Evolutionary conservation across 257 asterid species (phyloP), one percentile per base, ranked within the genome.

Genomic region (Solanum bukasovii): DNA sequence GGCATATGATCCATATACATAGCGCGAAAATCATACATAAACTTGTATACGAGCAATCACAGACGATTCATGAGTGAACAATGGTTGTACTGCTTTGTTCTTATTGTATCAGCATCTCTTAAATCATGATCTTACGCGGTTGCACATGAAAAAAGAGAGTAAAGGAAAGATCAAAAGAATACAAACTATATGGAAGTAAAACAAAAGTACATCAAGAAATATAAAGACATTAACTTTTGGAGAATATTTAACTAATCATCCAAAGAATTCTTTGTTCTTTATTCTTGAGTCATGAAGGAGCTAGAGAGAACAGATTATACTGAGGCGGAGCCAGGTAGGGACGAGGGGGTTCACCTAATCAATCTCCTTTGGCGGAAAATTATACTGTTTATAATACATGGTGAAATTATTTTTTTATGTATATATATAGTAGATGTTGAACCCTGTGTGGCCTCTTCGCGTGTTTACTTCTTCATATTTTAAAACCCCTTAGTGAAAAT

Each of bases 191-290:
- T n/a, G 33, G 33, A 65, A 65, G 18, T 65, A 71, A 33, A 33
- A 31, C 40, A 71, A 71, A 70, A 70, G 77, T 70, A 25, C 40
- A 44, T 25, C 38, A 79, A 52, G 33, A 79, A 44, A 79, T 44
- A 11, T 79, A 79, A 44, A 44, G 67, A 27, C 18, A 16, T 79
- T 3, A 27, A 44, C 85, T 79, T 79, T 79, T 7, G 38, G 67
- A 79, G 37, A 79, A 44, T 44, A 79, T 79, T 79, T 42, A 79
- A 79, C 38, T 42, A 44, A 79, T 44, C 25, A 71, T 86, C 52
- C 88, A 86, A 86, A 86, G 83, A 86, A 72, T 11, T 44, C 18
- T 86, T 72, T 72, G 44, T 46, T 86, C 88, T 61, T 61, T 85
- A n/a, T 38, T 38, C 70, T 71, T 44, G 63, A 78, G 63, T 40